Percentiles rank a stretch among this genome's conserved stretches.
phyloP scores from a whole-genome alignment of 75 land plant species.

The Cunninghamia lanceolata region DNA sequence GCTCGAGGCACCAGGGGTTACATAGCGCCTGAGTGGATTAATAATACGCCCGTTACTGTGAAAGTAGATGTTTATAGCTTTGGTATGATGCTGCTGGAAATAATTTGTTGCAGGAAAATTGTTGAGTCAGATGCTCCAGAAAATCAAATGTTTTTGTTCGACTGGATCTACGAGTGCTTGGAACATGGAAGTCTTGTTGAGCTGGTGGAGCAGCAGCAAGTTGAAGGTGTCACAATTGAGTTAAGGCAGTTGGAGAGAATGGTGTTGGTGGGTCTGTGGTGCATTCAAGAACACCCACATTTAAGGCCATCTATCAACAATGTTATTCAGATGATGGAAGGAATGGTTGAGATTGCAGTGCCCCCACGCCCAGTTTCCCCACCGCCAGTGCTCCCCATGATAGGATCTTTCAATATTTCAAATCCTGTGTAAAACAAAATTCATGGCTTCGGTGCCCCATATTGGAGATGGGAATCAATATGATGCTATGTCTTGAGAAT shows the following conservation, averaged over 20 bases:
- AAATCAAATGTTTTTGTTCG: neutral
- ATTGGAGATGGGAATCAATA: too few relatives aligned
- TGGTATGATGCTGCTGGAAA: neutral
- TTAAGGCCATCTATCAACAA: constrained; percentile 52
- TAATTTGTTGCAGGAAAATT: neutral
- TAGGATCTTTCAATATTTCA: too few relatives aligned
- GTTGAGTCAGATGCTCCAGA: neutral
- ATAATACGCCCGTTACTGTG: neutral
- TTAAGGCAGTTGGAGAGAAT: neutral
- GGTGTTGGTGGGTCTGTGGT: constrained; percentile 51
- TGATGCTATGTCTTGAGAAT: too few relatives aligned
- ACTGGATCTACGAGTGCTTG: neutral
- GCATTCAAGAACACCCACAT: constrained; percentile 47
- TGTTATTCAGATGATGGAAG: constrained; percentile 64
- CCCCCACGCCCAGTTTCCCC: constrained; percentile 25
- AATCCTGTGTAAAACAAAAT: too few relatives aligned
- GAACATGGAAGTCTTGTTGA: neutral
- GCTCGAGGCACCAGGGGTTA: constrained; percentile 38
- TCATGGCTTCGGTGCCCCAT: too few relatives aligned
- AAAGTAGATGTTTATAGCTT: constrained; percentile 7
- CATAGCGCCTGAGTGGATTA: neutral
- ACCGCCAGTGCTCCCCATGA: too few relatives aligned
- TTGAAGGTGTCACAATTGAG: neutral
- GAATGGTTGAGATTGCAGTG: constrained; percentile 26
- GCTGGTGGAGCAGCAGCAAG: neutral